Percentiles rank a stretch among this genome's conserved stretches.
These are phyloP conservation scores for Heliamphora ciliata DNA, from an alignment of 179 eudicot species.

Conservation along the genomic window DNA sequence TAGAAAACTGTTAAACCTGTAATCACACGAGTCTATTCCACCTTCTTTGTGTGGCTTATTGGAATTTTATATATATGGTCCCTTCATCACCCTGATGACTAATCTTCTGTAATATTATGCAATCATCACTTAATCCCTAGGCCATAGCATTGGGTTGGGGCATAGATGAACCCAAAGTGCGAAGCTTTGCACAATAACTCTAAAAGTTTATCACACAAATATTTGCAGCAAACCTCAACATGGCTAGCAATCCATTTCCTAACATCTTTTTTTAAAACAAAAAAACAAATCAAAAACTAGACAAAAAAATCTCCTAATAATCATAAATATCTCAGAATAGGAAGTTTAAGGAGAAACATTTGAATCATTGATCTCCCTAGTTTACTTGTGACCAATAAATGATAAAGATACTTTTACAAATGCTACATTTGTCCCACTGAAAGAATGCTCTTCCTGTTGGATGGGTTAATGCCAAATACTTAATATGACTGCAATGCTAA, in stretches of 20 bases:
- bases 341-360: background rate
- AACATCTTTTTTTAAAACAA: background rate
- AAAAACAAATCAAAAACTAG: background rate
- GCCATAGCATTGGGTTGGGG: too few relatives aligned
- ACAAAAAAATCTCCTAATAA: background rate
- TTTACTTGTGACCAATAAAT: background rate
- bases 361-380: background rate
- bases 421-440: background rate
- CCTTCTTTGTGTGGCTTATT: too few relatives aligned
- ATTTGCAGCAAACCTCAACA: background rate
- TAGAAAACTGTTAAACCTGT: too few relatives aligned
- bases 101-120: too few relatives aligned
- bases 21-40: too few relatives aligned
- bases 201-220: background rate
- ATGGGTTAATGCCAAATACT: conserved; percentile 31
- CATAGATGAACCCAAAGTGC: too few relatives aligned
- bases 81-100: too few relatives aligned
- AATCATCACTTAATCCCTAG: too few relatives aligned
- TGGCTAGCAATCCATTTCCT: background rate
- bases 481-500: conserved; percentile 21
- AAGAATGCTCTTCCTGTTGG: background rate
- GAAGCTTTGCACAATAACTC: too few relatives aligned
- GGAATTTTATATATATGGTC: too few relatives aligned
- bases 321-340: background rate
- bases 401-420: background rate